Evolutionary conservation across 192 early-diverging fungal species (phyloP).

Genomic region (Coemansia furcata): DNA sequence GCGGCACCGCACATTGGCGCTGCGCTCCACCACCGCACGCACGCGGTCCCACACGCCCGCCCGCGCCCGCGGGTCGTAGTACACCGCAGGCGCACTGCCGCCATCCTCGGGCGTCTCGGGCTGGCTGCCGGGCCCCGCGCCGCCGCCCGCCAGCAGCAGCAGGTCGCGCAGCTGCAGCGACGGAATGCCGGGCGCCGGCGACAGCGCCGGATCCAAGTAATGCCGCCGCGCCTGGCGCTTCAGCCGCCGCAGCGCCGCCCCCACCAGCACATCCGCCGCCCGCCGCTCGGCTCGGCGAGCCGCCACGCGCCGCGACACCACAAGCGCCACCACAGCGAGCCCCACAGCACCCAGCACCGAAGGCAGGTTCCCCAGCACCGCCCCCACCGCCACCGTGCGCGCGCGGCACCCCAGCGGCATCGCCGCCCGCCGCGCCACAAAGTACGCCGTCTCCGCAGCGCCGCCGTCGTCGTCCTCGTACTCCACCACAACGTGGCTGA

Average conservation of each 20-base stretch:
- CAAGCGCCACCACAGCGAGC: constrained; percentile 11
- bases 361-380: constrained; percentile 27
- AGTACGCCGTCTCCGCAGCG: constrained; percentile 13
- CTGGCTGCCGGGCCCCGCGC: neutral
- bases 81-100: neutral
- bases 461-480: constrained; percentile 23
- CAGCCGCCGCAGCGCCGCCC: constrained; percentile 44
- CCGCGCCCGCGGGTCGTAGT: constrained; percentile 44
- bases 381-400: constrained; percentile 17
- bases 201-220: constrained; percentile 55
- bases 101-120: neutral
- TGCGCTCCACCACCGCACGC: constrained; percentile 54
- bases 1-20: constrained; percentile 59
- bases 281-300: constrained; percentile 34
- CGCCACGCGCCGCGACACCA: constrained; percentile 32
- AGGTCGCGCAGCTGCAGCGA: constrained; percentile 61
- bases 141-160: constrained; percentile 33
- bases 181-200: constrained; percentile 51
- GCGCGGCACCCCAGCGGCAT: constrained; percentile 29
- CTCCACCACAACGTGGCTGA: constrained; percentile 24
- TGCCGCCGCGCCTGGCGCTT: constrained; percentile 55
- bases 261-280: constrained; percentile 48
- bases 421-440: constrained; percentile 28
- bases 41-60: constrained; percentile 61
- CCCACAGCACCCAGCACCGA: constrained; percentile 17